Evolutionary conservation across 164 flowering plant genomes (phyloP).

Genomic region (Echeveria elegans): DNA sequence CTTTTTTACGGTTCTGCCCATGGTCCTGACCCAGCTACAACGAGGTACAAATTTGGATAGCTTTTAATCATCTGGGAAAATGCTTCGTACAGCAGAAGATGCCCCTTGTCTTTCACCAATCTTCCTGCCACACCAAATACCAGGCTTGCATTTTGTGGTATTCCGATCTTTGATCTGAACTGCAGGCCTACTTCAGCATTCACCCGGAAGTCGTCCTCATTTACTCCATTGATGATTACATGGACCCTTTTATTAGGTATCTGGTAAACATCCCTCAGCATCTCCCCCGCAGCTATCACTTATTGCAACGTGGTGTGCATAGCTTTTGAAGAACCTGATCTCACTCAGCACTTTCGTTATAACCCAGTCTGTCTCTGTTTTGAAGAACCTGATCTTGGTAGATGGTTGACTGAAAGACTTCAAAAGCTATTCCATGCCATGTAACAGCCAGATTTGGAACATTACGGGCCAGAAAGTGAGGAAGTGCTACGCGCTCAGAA

Average conservation of each 20-base stretch:
- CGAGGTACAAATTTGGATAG: constrained; percentile 37
- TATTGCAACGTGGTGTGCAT: constrained; percentile 72
- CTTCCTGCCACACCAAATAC: constrained; percentile 85
- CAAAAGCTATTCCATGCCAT: constrained; percentile 88
- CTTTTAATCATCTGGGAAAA: constrained; percentile 32
- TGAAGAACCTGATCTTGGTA: constrained; percentile 57
- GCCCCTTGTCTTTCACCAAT: constrained; percentile 83
- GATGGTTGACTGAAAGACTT: constrained; percentile 60
- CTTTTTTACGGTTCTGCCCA: constrained; percentile 63
- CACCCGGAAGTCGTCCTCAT: constrained; percentile 34
- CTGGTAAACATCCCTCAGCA: constrained; percentile 75
- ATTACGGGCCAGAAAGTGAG: constrained; percentile 56
- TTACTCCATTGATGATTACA: constrained; percentile 76
- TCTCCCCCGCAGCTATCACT: constrained; percentile 90
- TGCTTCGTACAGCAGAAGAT: constrained; percentile 66
- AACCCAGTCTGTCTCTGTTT: constrained; percentile 29
- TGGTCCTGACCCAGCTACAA: constrained; percentile 85
- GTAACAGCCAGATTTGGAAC: constrained; percentile 65
- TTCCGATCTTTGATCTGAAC: constrained; percentile 38
- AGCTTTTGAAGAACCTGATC: constrained; percentile 68
- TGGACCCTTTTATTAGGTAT: constrained; percentile 67
- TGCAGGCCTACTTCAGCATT: constrained; percentile 29
- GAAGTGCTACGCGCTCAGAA: constrained; percentile 84
- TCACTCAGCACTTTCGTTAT: constrained; percentile 47
- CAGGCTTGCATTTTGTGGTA: constrained; percentile 50